Base-by-base conservation (phyloP, 768 basidiomycete genomes). In the Phanerochaete carnosa region DNA sequence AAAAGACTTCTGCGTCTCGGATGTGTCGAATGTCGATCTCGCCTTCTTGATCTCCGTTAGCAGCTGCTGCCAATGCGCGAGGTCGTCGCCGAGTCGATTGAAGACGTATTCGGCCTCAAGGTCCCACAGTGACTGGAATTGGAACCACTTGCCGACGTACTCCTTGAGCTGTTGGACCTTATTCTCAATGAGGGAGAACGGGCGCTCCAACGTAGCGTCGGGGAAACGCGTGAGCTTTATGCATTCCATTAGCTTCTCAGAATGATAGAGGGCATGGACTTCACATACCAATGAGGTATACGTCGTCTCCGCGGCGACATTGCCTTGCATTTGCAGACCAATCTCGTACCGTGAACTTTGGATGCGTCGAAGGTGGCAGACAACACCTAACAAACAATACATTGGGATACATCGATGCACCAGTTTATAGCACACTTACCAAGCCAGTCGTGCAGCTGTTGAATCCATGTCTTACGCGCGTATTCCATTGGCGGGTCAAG, bases 111-210 rank as follows among this genome's bases (percentile, higher is more conserved):
- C 96, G 29, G 95, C 85, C 74, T 98, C 95, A 45, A 98, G 86
- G 72, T 99, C 97, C 97, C 96, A 98, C 0, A 98, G 80, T 0
- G 96, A 96, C 74, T 98, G 97, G 83, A 99, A 98, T 69, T 96
- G 95, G 0, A 98, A 84, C 97, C 97, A 99, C 77, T 97, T 97
- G 61, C 82, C 92, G 53, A 98, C 94, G 74, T 99, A 99, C 49
- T 89, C 88, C 66, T 83, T 88, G 57, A 99, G 82, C 62, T 92
- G 86, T 59, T 90, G 88, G 16, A 95, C 87, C 74, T 97, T 97
- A 66, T 74, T 78, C 74, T 98, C 95, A 68, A 99, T 89, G 26
- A 97, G 79, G 0, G 83, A 74, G 73, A 99, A 94, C 0, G 96
- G 94, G 30, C 84, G 84, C 66, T 88, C 84, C 1, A 98, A 82